Conservation (phyloP, 2,329 filamentous ascomycete species). For the Epichloe sylvatica region DNA sequence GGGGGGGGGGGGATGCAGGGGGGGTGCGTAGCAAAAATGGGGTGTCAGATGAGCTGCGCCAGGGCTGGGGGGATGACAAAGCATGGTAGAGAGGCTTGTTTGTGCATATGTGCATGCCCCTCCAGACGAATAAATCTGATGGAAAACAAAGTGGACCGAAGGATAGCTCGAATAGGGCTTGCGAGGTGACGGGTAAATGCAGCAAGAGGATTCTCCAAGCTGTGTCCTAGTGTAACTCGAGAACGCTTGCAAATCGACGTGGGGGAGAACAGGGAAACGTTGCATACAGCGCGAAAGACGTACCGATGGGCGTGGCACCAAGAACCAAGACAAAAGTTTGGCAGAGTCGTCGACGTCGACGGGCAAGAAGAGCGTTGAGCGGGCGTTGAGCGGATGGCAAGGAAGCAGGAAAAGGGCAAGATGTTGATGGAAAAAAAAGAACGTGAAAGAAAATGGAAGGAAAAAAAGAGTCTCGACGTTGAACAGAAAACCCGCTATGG, state of each 20-base stretch:
- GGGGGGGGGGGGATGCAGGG: neutral
- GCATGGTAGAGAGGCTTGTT: neutral
- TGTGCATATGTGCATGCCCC: neutral
- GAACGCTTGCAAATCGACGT: neutral
- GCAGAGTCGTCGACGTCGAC: neutral
- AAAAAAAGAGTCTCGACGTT: neutral
- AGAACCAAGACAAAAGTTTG: neutral
- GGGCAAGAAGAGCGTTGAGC: neutral
- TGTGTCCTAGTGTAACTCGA: neutral
- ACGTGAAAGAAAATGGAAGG: neutral
- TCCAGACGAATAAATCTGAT: neutral
- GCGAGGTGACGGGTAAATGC: neutral
- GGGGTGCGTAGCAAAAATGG: neutral
- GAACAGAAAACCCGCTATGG: neutral
- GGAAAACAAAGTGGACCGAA: neutral
- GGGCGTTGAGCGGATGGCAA: neutral
- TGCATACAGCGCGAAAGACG: neutral
- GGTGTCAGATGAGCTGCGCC: neutral
- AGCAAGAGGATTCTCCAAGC: neutral
- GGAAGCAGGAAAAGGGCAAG: neutral
- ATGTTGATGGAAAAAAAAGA: neutral
- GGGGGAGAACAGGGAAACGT: neutral
- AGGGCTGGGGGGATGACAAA: neutral
- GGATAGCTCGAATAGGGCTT: neutral
- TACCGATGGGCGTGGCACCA: slow-evolving; percentile 1